Base-by-base conservation (phyloP, 2,329 filamentous ascomycete species). In the Venturia oleaginea region DNA sequence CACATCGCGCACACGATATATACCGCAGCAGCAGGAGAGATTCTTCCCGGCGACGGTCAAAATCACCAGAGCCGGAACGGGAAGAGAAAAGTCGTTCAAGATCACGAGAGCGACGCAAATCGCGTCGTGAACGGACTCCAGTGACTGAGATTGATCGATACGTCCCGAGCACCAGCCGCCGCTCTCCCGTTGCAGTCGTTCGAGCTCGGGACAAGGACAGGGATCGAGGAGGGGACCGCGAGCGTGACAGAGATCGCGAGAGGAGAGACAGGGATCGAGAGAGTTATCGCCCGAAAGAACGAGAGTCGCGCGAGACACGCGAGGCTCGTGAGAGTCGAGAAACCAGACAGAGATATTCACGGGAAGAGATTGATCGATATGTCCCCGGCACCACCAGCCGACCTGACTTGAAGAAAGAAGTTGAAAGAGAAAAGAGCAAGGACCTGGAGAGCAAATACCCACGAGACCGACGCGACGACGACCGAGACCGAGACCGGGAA, bases 321-420 rank as follows among this genome's bases (percentile, higher is more conserved):
- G 70, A 22, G 69, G 65, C 10, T 51, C 61, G 54, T 62, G 65
- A 42, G 30, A 59, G 64, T n/a, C 55, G 66, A 54, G 64, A 66
- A 22, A 67, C 67, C 30, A 65, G 70, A 62, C 63, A 67, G n/a
- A 62, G 62, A 24, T 76, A 76, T 40, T 42, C 67, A 27, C 66
- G 67, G 11, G 70, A 73, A 24, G 75, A 77, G 34, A 77, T 79
- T 67, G 78, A 80, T 68, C 74, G 78, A 30, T 80, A 80, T 66
- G 74, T 79, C 27, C 78, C 78, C 55, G 73, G 70, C 19, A 74
- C 72, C 24, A 72, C 71, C 59, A 66, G 69, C 51, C 70, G 71
- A 32, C 66, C 70, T 66, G 27, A 70, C 63, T 61, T 60, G 65
- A 62, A 69, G 61, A 60, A 67, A 65, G 57, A 60, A 63, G 48